Base-by-base conservation (phyloP, 2,329 filamentous ascomycete genomes). In the Colletotrichum brevisporum region DNA sequence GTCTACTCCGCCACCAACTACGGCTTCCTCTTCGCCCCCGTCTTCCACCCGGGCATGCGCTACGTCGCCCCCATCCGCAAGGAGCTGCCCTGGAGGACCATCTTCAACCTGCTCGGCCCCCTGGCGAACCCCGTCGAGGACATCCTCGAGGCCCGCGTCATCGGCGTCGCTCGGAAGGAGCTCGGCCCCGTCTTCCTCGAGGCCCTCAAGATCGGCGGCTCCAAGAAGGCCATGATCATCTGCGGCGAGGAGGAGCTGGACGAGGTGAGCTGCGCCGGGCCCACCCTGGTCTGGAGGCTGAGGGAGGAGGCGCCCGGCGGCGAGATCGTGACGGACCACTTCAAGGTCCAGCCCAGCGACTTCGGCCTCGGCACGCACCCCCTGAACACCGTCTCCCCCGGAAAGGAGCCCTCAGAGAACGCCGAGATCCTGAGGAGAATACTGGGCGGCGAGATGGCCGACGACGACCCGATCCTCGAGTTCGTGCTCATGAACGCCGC, bases 401-500 rank as follows among this genome's bases (percentile, higher is more conserved):
- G 95, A 8, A 95, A 95, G 80, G 90, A 92, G 75, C 94, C 96
- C 2, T 87, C 88, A 56, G 92, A 97, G 81, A 99, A 99, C 77
- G 96, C 96, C 0, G 87, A 86, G 71, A 97, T 97, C 54, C 82
- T 99, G 69, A 91, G 90, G 78, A 88, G 87, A 71, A 92, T 99
- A 51, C 81, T 99, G 66, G 85, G 86, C 59, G 92, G 92, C 71
- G 88, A 97, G 79, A 80, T 97, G 54, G 83, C 90, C 1, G 87
- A 87, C 12, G 89, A 97, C 74, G 90, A 97, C 74, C 94, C 96
- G 0, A 93, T 99, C 60, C 81, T 98, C 71, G 92, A 97, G 77
- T 99, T 99, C 77, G 94, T 99, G 21, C 86, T 98, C 59, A 92
- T 98, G 81, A 99, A 99, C 77, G 93, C 95, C 2, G 95, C 95